Evolutionary conservation across 1,284 basidiomycete species (phyloP), one percentile per base, ranked within the genome.

Genomic region (Puccinia coronata): DNA sequence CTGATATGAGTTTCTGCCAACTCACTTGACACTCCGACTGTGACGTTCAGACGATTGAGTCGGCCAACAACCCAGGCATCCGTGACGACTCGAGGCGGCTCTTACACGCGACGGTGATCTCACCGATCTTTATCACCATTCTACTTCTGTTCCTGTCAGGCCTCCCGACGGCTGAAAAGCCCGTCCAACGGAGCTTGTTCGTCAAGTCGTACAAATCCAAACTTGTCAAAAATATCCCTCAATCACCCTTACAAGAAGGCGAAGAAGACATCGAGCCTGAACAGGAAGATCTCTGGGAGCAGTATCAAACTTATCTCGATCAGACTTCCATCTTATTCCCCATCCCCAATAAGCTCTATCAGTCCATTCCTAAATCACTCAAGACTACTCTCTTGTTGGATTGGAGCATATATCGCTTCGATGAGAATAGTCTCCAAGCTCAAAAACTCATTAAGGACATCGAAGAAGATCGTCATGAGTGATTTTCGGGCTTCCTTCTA

Each of bases 131-230:
- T 83, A 85, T 84, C 78, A 84, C 84, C 80, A 70, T 83, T 23
- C 82, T 85, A 23, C 87, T 92, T 12, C 88, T 91, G 86, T 92
- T 92, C 85, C 89, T 88, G 2, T 92, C 91, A 2, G 92, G 92
- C 2, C 84, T 93, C 23, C 92, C 92, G 0, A 90, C 90, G 0
- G 91, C 91, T 0, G 91, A 92, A 85, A 92, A 92, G 85, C 91
- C 91, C 0, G 88, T 89, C 28, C 91, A 91, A 5, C 89, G 90
- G 84, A 89, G 89, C 83, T 92, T 90, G 84, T 92, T 89, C 85
- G 87, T 92, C 71, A 88, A 91, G 85, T 89, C 89, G 25, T 87
- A 90, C 83, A 88, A 87, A 1, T 86, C 87, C 20, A 83, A 87
- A 41, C 86, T 87, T 23, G 85, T 83, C 65, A 83, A 74, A 31